A percentile compares a stretch with the other conserved stretches of the same genome.
Conservation (phyloP, 106 monocot genomes). For the Triglochin maritima region DNA sequence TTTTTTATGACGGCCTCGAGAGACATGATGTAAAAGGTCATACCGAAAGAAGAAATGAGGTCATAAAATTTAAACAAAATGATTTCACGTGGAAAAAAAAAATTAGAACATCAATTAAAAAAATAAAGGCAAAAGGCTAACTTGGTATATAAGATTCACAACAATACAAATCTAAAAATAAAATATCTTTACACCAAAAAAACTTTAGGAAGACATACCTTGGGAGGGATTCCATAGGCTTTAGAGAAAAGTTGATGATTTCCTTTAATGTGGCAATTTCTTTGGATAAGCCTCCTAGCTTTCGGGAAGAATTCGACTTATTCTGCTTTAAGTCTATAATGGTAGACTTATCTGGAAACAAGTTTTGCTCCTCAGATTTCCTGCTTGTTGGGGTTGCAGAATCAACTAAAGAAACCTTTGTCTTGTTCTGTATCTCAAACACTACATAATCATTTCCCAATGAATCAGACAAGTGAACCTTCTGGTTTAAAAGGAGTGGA, state of each 20-base stretch:
- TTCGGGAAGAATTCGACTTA: conserved; percentile 18
- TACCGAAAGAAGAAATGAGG: no score
- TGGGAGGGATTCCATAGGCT: conserved; percentile 24
- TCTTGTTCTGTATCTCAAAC: conserved; percentile 30
- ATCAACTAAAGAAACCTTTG: conserved; percentile 41
- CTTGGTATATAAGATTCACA: no score
- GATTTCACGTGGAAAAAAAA: no score
- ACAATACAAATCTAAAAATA: no score
- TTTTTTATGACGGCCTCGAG: no score
- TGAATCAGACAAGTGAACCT: conserved; percentile 2
- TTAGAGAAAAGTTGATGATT: conserved; percentile 64
- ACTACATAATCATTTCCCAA: conserved; percentile 2
- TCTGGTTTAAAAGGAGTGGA: background rate
- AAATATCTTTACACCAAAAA: no score
- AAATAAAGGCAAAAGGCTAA: no score
- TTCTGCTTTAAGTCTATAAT: conserved; percentile 6
- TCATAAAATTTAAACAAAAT: no score
- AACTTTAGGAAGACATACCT: conserved; percentile 27
- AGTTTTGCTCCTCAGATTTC: background rate
- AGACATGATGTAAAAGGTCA: no score
- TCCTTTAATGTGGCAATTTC: conserved; percentile 64
- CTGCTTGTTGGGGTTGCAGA: background rate
- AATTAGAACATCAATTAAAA: no score
- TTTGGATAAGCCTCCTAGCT: conserved; percentile 76
- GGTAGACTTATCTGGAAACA: background rate